These are phyloP conservation scores for Ambrosia trifida DNA, from an alignment of 129 eudicot genomes.

Conservation along the genomic window DNA sequence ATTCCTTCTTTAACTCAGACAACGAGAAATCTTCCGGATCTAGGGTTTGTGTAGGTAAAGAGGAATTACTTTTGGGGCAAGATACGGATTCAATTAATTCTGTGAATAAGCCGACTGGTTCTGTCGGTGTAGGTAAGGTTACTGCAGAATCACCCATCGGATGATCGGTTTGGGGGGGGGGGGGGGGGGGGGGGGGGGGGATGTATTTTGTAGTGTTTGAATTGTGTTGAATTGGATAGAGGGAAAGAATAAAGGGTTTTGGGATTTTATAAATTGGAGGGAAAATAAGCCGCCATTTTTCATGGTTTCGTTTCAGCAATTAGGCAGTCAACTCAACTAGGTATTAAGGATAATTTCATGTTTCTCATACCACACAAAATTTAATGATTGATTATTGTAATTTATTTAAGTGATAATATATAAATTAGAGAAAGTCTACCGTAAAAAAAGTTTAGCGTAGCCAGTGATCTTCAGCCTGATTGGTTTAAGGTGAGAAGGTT, in stretches of 20 bases:
- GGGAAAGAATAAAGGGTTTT: background rate
- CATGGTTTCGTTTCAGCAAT: background rate
- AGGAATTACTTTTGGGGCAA: background rate
- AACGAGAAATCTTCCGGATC: background rate
- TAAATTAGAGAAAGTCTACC: no score
- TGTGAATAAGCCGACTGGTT: background rate
- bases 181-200: background rate
- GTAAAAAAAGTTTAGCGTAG: no score
- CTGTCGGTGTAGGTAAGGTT: background rate
- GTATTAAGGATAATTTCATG: no score
- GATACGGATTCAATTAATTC: background rate
- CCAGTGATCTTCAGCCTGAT: no score
- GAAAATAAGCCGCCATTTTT: slow-evolving; percentile 7
- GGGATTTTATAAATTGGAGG: slow-evolving; percentile 8
- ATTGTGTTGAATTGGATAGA: background rate
- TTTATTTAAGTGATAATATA: no score
- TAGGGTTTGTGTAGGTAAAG: slow-evolving; percentile 2
- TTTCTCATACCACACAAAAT: no score
- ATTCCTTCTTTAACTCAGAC: background rate
- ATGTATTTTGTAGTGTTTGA: background rate
- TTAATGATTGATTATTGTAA: no score
- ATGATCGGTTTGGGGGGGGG: background rate
- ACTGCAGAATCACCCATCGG: background rate
- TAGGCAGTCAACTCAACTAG: no score
- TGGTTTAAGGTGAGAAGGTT: no score